A percentile compares a stretch with the other conserved stretches of the same genome.
These are phyloP conservation scores for Otatea glauca DNA, from an alignment of 176 grass and related monocot species.

Conservation along the genomic window DNA sequence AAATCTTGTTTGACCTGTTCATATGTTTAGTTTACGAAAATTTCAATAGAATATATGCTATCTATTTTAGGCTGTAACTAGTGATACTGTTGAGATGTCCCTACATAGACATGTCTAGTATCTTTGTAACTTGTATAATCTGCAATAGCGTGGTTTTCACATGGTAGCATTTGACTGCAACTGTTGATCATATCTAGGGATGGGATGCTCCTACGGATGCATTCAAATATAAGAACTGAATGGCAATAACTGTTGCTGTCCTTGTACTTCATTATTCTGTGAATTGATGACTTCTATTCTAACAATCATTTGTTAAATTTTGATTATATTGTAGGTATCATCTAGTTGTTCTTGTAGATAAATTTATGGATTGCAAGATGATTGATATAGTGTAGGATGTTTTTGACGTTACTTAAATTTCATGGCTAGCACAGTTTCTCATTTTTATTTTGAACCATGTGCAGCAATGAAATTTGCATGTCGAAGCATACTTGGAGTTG, in stretches of 20 bases:
- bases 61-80: constrained; percentile 5
- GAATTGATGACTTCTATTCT: neutral
- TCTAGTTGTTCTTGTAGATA: neutral
- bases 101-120: constrained; percentile 7
- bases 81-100: neutral
- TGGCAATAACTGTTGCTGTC: neutral
- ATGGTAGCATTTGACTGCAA: neutral
- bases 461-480: constrained; percentile 87
- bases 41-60: neutral
- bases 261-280: neutral
- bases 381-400: neutral
- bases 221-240: constrained; percentile 12
- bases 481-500: constrained; percentile 84
- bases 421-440: constrained; percentile 23
- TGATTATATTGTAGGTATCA: neutral
- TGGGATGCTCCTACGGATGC: neutral
- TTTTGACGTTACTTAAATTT: neutral
- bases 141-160: constrained; percentile 4
- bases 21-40: neutral
- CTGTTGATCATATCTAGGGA: neutral
- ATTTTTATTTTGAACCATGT: constrained; percentile 44
- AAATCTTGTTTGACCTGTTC: neutral
- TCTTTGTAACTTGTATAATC: neutral
- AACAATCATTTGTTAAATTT: neutral
- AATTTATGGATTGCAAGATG: constrained; percentile 8